Evolutionary conservation across 306 rosid genomes (phyloP).

Genomic region (Cicer yamashitae): DNA sequence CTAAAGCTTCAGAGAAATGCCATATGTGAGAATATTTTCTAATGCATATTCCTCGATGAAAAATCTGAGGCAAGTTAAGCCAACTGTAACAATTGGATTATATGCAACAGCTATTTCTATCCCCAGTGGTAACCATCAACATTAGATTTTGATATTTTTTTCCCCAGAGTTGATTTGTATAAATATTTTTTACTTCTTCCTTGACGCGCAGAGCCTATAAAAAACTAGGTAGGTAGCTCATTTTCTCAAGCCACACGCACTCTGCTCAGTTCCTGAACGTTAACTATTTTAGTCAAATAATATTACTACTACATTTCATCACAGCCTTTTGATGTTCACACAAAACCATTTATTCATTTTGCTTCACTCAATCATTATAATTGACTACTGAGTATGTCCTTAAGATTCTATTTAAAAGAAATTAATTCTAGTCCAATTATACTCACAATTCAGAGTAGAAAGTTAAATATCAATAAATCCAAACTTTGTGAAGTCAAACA

Average conservation of each 20-base stretch:
- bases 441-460: background rate
- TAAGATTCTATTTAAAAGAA: background rate
- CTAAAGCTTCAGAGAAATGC: constrained; percentile 18
- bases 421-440: background rate
- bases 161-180: constrained; percentile 2
- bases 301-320: background rate
- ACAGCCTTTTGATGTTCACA: background rate
- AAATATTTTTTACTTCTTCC: constrained; percentile 2
- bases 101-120: constrained; percentile 30
- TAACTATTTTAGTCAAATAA: background rate
- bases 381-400: constrained; percentile 8
- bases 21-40: constrained; percentile 16
- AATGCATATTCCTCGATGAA: constrained; percentile 14
- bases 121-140: constrained; percentile 21
- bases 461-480: constrained; percentile 10
- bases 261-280: constrained; percentile 21
- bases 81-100: constrained; percentile 14
- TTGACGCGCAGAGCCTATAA: background rate
- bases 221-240: constrained; percentile 21
- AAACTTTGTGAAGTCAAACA: constrained; percentile 23
- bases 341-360: constrained; percentile 9
- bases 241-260: constrained; percentile 21
- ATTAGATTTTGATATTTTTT: background rate
- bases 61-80: constrained; percentile 9
- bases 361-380: constrained; percentile 19